Conservation (phyloP, 2,329 filamentous ascomycete species). For the Hymenotorrendiella dingleyae region DNA sequence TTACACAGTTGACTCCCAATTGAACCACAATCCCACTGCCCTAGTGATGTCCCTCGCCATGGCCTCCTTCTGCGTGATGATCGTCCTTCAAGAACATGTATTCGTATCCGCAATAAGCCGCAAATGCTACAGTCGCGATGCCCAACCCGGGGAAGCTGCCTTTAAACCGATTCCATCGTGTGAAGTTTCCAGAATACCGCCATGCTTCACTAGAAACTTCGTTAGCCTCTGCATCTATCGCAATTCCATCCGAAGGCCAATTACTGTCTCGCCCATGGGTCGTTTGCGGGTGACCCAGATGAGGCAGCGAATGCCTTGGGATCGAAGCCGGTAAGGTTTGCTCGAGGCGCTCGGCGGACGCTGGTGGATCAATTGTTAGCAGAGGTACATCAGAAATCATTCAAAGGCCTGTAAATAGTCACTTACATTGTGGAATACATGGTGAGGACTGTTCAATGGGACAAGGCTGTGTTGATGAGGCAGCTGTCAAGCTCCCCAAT, state of each 20-base stretch:
- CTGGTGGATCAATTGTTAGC: slow-evolving; percentile 19
- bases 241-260: slow-evolving; percentile 29
- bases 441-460: slow-evolving; percentile 14
- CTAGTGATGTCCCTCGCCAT: slow-evolving; percentile 55
- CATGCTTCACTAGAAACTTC: slow-evolving; percentile 87
- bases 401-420: background rate
- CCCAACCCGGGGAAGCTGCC: slow-evolving; percentile 83
- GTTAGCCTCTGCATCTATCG: slow-evolving; percentile 6
- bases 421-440: slow-evolving; percentile 30
- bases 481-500: slow-evolving; percentile 1
- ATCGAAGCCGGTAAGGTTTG: slow-evolving; percentile 91
- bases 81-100: slow-evolving; percentile 76
- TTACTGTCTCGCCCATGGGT: slow-evolving; percentile 61
- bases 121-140: slow-evolving; percentile 86
- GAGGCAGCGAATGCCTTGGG: slow-evolving; percentile 71
- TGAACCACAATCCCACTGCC: slow-evolving; percentile 11
- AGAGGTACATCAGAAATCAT: background rate
- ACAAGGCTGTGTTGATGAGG: slow-evolving; percentile 14
- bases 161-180: slow-evolving; percentile 84
- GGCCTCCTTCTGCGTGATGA: slow-evolving; percentile 44
- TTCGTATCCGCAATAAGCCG: slow-evolving; percentile 84
- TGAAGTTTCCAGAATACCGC: slow-evolving; percentile 88
- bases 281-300: slow-evolving; percentile 54
- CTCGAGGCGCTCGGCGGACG: slow-evolving; percentile 34
- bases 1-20: slow-evolving; percentile 29